Evolutionary conservation across 192 early-diverging fungal genomes (phyloP), one percentile per base, ranked within the genome.

Genomic region (Linnemannia hyalina): DNA sequence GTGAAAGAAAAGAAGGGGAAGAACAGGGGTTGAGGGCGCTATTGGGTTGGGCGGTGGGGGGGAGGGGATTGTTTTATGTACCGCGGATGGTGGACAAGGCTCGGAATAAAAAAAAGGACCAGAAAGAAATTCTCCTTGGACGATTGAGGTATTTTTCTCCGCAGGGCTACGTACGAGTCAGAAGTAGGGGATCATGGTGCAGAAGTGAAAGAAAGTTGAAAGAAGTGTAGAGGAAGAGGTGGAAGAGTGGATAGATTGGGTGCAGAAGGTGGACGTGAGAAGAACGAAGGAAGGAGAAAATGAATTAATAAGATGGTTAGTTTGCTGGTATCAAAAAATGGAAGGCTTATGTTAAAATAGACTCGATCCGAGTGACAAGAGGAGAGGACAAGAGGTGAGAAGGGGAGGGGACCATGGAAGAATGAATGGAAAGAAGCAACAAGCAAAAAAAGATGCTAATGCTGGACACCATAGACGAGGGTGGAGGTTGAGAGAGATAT

Each of bases 121-220:
- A 41, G 22, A 42, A 70, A 70, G 35, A 41, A 70, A 70, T 40
- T 40, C 35, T 38, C 70, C 35, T 71, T 42, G 20, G 18, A 71
- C 40, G n/a, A 70, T 23, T 71, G 40, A 71, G 70, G 70, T 42
- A 65, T 65, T 65, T 63, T 32, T 65, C 60, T 65, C 60, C 60
- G 60, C 60, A 65, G 60, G 60, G 26, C 70, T 42, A 71, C n/a
- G 20, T 38, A 38, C 22, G 35, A 41, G 20, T 38, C 70, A 41
- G 20, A 71, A 71, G 22, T 6, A 38, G 41, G 23, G n/a, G 20
- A 41, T 13, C 70, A 20, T 22, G 40, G 20, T 23, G 6, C 40
- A 42, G 41, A 20, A 41, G 41, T 22, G 41, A n/a, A 63, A 63
- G 26, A 1, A 26, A 32, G 60, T 5, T 26, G 26, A 32, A 63